Base-by-base conservation (phyloP, 1,284 basidiomycete species). In the Mixia osmundae region DNA sequence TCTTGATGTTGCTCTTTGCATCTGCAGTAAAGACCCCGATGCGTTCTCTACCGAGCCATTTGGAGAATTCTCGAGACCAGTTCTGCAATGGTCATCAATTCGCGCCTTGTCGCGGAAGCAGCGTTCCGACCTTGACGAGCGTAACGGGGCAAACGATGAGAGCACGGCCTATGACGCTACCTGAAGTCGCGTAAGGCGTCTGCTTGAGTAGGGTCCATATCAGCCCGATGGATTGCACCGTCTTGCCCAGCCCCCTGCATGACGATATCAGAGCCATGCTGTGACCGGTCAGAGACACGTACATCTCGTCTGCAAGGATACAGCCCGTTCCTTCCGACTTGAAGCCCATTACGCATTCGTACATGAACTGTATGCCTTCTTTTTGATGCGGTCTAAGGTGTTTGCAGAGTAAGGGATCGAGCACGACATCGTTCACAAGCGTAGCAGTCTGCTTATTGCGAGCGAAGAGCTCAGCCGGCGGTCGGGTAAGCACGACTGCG, bases 281-380 rank as follows among this genome's bases (percentile, higher is more conserved):
- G 21, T 2, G 7, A 26, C 9, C 7, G 9, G 15, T 23, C 24
- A 16, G 28, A 2, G 3, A 12, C 9, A 50, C 61, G 39, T 40
- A 77, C 79, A 91, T 89, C 51, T 97, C 89, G 56, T 99, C 91
- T 1, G 89, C 91, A 20, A 99, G 65, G 44, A 99, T 95, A 49
- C 80, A 89, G 1, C 91, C 91, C 47, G 80, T 51, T 2, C 59
- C 61, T 23, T 85, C 78, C 47, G 73, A 76, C 22, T 77, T 67
- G 54, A 95, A 63, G 6, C 87, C 87, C 80, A 94, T 94, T 15
- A 89, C 77, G 46, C 76, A 79, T 41, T 89, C 80, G 54, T 99
- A 99, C 62, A 99, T 64, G 55, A 97, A 99, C 53, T 72, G 50
- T 39, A 60, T 54, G 14, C 46, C 49, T 10, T 91, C 80, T 34